Base-by-base conservation (phyloP, 2,329 filamentous ascomycete genomes). In the Passalora sequoiae region DNA sequence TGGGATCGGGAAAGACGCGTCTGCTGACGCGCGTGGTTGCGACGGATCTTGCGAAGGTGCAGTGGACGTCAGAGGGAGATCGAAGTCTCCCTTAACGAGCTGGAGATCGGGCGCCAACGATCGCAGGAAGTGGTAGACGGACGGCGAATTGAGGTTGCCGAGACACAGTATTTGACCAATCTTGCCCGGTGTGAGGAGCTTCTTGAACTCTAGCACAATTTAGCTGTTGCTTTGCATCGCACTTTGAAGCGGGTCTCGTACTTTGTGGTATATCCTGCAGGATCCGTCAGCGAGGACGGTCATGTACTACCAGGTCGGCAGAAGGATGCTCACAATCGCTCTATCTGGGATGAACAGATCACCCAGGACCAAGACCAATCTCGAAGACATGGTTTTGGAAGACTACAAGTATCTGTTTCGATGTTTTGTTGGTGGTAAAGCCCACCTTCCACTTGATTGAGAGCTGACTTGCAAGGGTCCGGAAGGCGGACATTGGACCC, bases 331-430 rank as follows among this genome's bases (percentile, higher is more conserved):
- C 44, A 54, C 89, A 53, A 92, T 81, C 58, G 88, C 89, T 65
- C 89, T 78, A 69, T 95, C 89, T 59, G 89, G 89, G 69, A 95
- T 94, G 72, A 94, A 89, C 42, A 95, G 80, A 72, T 95, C 89
- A 66, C 88, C 88, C 58, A 95, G 87, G 63, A 92, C 87, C 64
- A 95, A 79, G 63, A 94, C 89, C 56, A 95, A 77, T 69, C 91
- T 87, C 53, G 88, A 87, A 73, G 91, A 88, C 74, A 80, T 84
- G 40, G 63, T 59, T 35, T 13, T 24, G 15, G 25, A n/a, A 16
- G 10, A 31, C 6, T 8, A 7, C 15, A 15, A 31, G 30, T 4
- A 3, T 4, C n/a, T 30, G 5, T 4, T 15, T 33, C 4, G 31
- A 30, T 8, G 27, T 38, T 27, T 16, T 39, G 13, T 22, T 31